These are phyloP conservation scores for Rutstroemia sp. DNA, from an alignment of 2,329 filamentous ascomycete genomes.

Conservation along the genomic window DNA sequence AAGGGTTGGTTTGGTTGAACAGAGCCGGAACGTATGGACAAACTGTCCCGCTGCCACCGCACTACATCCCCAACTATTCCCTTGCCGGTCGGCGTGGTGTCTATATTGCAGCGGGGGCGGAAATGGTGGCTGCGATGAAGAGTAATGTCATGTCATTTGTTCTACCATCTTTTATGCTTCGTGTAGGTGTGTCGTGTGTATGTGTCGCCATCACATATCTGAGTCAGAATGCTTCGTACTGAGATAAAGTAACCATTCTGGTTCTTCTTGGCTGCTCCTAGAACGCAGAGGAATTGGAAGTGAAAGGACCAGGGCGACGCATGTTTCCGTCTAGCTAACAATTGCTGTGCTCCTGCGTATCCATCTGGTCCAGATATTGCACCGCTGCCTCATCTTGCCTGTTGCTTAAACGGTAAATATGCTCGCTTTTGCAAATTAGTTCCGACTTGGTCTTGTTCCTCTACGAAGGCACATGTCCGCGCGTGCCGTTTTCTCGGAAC, in stretches of 20 bases:
- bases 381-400: conserved; percentile 4
- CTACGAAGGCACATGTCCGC: conserved; percentile 9
- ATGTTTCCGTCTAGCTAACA: conserved; percentile 4
- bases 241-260: not conserved
- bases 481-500: conserved; percentile 12
- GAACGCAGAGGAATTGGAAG: not conserved
- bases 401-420: not conserved
- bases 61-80: conserved; percentile 8
- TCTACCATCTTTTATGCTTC: not conserved
- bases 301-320: conserved; percentile 5
- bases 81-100: conserved; percentile 7
- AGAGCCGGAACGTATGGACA: conserved; percentile 10
- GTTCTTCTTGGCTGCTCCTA: not conserved
- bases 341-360: not conserved
- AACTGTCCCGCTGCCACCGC: conserved; percentile 11
- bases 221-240: not conserved
- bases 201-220: conserved; percentile 1
- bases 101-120: conserved; percentile 13
- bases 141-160: conserved; percentile 5
- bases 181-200: not conserved
- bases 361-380: not conserved
- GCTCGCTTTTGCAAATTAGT: conserved; percentile 8
- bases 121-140: conserved; percentile 8
- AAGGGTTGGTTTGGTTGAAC: conserved; percentile 10
- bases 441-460: conserved; percentile 6